Evolutionary conservation across 805 yeast species (phyloP).

Genomic region (Ogataea parapolymorpha): DNA sequence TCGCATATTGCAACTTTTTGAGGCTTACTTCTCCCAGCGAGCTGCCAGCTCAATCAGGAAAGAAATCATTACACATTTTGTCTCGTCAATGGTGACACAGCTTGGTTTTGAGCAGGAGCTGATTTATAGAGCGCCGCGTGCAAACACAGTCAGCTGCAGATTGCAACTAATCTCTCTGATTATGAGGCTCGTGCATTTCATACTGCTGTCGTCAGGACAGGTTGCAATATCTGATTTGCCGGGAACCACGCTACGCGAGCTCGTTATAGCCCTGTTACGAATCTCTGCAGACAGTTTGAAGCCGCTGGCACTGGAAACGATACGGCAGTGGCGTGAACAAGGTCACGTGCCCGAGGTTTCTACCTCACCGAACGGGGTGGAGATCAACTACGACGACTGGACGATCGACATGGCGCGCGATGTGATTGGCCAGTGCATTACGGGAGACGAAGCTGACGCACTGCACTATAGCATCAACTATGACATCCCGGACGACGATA

Average conservation of each 20-base stretch:
- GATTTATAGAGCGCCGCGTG: conserved; percentile 43
- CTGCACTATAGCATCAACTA: conserved; percentile 64
- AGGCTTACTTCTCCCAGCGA: conserved; percentile 37
- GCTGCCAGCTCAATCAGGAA: conserved; percentile 17
- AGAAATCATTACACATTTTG: conserved; percentile 31
- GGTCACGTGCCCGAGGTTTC: conserved; percentile 23
- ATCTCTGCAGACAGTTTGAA: conserved; percentile 33
- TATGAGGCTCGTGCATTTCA: conserved; percentile 37
- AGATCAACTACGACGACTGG: conserved; percentile 57
- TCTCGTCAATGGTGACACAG: conserved; percentile 40
- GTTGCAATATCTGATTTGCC: conserved; percentile 25
- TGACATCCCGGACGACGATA: conserved; percentile 26
- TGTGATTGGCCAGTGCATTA: conserved; percentile 61
- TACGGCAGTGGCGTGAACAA: conserved; percentile 21
- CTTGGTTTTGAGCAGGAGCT: conserved; percentile 49
- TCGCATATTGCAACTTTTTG: conserved; percentile 47
- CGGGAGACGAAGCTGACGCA: conserved; percentile 77
- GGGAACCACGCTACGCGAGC: conserved; percentile 27
- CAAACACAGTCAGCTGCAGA: conserved; percentile 36
- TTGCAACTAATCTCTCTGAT: conserved; percentile 39
- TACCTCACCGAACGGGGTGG: conserved; percentile 51
- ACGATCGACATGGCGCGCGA: conserved; percentile 69
- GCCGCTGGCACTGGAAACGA: conserved; percentile 23
- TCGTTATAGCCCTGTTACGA: conserved; percentile 30
- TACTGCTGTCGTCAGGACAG: conserved; percentile 32